phyloP scores from a whole-genome alignment of 2,329 filamentous ascomycete genomes.

The Exophiala oligosperma region DNA sequence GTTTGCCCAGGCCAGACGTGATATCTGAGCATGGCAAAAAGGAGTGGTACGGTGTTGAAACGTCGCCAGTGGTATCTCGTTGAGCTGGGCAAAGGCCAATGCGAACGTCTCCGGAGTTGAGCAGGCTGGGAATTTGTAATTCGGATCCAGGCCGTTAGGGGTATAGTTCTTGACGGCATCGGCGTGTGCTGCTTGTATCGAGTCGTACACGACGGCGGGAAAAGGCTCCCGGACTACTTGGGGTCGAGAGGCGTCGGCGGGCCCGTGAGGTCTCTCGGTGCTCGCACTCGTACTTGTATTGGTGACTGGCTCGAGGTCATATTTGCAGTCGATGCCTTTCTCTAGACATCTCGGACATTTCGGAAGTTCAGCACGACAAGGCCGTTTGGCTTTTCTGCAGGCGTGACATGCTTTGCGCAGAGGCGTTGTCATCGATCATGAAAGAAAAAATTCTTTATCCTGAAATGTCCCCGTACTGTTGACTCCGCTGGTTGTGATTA shows the following conservation, averaged over 20 bases:
- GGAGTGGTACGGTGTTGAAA: conserved; percentile 18
- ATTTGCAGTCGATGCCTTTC: conserved; percentile 51
- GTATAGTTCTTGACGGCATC: conserved; percentile 14
- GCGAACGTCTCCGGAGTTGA: conserved; percentile 8
- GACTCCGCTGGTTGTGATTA: too few species aligned
- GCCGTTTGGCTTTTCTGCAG: conserved; percentile 59
- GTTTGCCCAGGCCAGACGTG: background rate
- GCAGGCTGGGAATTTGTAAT: conserved; percentile 11
- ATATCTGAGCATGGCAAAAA: conserved; percentile 19
- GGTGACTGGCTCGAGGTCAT: conserved; percentile 34
- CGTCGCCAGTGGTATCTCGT: conserved; percentile 13
- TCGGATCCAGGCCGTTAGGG: background rate
- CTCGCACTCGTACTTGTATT: background rate
- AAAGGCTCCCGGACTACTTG: conserved; percentile 11
- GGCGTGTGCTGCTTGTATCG: conserved; percentile 19
- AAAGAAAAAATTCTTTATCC: background rate
- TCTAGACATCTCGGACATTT: conserved; percentile 55
- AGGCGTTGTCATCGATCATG: conserved; percentile 12
- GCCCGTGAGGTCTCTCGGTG: background rate
- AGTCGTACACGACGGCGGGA: conserved; percentile 14
- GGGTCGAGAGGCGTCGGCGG: background rate
- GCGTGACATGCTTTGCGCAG: conserved; percentile 57
- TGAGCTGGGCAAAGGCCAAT: conserved; percentile 13
- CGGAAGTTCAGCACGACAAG: conserved; percentile 55
- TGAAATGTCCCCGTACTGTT: too few species aligned